Evolutionary conservation across 2,329 filamentous ascomycete species (phyloP).

Genomic region (Colletotrichum agaves): DNA sequence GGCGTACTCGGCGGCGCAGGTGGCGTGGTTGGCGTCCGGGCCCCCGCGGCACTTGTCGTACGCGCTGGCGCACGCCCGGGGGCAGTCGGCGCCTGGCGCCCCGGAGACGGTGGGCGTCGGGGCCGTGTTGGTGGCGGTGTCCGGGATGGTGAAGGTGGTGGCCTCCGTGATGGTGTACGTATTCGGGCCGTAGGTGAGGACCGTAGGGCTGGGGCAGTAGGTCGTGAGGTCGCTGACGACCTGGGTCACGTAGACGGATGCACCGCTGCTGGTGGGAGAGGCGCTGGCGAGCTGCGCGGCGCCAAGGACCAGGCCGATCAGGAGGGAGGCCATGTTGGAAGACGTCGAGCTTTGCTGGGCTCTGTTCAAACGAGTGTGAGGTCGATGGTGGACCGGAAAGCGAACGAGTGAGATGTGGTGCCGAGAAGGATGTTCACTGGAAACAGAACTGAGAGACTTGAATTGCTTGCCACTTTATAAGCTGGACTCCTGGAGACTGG

Average conservation of each 20-base stretch:
- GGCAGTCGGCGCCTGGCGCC: too few species aligned
- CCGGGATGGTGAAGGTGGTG: conserved; percentile 64
- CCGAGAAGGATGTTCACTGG: neutral
- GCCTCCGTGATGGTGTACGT: conserved; percentile 65
- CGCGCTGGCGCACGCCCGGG: too few species aligned
- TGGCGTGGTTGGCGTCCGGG: neutral
- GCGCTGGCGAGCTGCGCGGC: conserved; percentile 4
- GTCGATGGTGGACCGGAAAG: neutral
- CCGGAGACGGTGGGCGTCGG: neutral
- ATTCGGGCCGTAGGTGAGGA: conserved; percentile 46
- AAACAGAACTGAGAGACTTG: neutral
- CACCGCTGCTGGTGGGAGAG: neutral
- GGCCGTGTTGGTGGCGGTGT: conserved; percentile 48
- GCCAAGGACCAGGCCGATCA: neutral
- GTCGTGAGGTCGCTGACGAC: conserved; percentile 52
- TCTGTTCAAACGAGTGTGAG: neutral
- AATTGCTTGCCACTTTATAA: neutral
- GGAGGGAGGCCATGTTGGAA: neutral
- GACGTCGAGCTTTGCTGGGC: neutral
- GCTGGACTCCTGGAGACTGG: neutral
- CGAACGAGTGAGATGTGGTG: neutral
- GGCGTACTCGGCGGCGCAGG: neutral
- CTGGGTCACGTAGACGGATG: conserved; percentile 41
- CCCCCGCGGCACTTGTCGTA: conserved; percentile 3
- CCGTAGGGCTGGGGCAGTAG: conserved; percentile 59